phyloP scores from a whole-genome alignment of 176 grass and related monocot genomes.

The Carex myosuroides region DNA sequence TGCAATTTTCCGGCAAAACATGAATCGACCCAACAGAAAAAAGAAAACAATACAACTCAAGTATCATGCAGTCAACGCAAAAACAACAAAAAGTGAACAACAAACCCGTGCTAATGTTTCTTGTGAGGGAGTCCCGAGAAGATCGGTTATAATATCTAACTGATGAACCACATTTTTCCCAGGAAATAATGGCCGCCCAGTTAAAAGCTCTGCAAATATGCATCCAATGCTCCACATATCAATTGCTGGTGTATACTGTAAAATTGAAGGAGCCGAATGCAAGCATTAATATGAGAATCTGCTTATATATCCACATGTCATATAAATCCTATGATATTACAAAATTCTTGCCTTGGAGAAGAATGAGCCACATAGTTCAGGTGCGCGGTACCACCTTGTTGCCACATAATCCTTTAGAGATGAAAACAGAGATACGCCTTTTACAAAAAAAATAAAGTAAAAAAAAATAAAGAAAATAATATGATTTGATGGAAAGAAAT shows the following conservation, averaged over 20 bases:
- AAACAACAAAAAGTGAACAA: neutral
- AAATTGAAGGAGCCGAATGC: constrained; percentile 16
- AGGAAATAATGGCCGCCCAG: constrained; percentile 56
- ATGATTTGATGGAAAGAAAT: neutral
- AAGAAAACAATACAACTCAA: neutral
- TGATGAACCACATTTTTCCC: constrained; percentile 91
- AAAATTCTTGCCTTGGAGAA: constrained; percentile 65
- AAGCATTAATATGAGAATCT: neutral
- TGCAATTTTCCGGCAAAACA: neutral
- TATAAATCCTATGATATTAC: constrained; percentile 14
- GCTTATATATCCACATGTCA: neutral
- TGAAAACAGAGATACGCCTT: constrained; percentile 12
- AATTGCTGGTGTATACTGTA: constrained; percentile 90
- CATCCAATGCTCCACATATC: constrained; percentile 98
- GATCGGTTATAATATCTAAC: constrained; percentile 79
- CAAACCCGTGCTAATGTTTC: constrained; percentile 53
- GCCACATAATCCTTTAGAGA: constrained; percentile 86
- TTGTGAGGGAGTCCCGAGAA: constrained; percentile 53
- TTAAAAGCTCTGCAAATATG: constrained; percentile 86
- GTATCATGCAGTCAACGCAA: neutral
- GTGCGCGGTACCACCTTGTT: constrained; percentile 94
- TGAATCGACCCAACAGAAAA: neutral
- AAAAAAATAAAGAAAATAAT: constrained; percentile 14
- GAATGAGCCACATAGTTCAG: constrained; percentile 96
- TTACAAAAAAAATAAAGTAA: neutral